These are phyloP conservation scores for Asterella californica DNA, from an alignment of 225 moss, liverwort and hornwort species.

Conservation along the genomic window DNA sequence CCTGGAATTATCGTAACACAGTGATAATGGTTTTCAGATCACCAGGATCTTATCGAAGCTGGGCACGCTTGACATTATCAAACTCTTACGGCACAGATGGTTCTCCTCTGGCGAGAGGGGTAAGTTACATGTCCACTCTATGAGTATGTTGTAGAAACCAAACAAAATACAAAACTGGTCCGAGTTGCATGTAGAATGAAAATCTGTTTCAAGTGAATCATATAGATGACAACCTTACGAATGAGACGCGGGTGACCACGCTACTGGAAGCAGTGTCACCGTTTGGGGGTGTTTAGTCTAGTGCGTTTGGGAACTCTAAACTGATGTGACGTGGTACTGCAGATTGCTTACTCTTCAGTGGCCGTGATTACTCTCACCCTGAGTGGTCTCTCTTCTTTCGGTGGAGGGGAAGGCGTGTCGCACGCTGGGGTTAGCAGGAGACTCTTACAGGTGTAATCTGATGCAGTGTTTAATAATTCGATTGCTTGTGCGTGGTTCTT, in stretches of 20 bases:
- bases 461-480: not conserved
- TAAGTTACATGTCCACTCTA: conserved; percentile 14
- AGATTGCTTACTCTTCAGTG: conserved; percentile 40
- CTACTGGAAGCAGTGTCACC: not conserved
- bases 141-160: not conserved
- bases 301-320: not conserved
- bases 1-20: not conserved
- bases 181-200: not conserved
- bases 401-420: conserved; percentile 9
- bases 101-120: conserved; percentile 30
- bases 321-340: conserved; percentile 6
- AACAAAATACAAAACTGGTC: not conserved
- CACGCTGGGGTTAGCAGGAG: conserved; percentile 20
- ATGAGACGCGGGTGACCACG: not conserved
- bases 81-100: conserved; percentile 33
- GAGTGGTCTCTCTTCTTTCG: conserved; percentile 12
- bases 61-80: conserved; percentile 33
- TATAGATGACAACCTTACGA: not conserved
- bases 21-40: conserved; percentile 18
- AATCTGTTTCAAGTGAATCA: not conserved
- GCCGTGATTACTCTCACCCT: conserved; percentile 32
- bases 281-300: not conserved
- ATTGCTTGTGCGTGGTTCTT: not conserved
- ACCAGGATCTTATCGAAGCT: conserved; percentile 37
- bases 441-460: conserved; percentile 28